These are phyloP conservation scores for Claviceps purpurea DNA, from an alignment of 2,329 filamentous ascomycete genomes.

Conservation along the genomic window DNA sequence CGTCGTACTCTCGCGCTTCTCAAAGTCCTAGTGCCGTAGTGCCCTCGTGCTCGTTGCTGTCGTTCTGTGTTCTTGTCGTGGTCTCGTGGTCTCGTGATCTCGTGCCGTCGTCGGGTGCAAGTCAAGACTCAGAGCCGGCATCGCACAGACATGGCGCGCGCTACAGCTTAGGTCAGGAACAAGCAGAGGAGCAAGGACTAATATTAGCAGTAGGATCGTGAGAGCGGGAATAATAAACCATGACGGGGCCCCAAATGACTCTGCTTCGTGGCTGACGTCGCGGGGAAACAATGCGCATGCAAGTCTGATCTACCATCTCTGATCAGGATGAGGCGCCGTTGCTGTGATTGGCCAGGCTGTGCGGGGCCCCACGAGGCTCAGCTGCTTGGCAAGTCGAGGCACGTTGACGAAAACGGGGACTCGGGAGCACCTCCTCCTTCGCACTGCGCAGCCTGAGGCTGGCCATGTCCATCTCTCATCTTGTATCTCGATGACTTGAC, in stretches of 20 bases:
- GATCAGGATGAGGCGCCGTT: background rate
- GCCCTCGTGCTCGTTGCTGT: too few relatives aligned
- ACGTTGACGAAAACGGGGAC: too few relatives aligned
- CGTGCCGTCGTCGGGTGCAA: constrained; percentile 2
- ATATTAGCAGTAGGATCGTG: background rate
- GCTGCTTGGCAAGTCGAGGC: background rate
- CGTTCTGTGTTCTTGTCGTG: background rate
- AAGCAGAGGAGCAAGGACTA: background rate
- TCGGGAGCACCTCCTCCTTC: too few relatives aligned
- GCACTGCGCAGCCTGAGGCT: background rate
- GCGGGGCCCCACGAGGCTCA: background rate
- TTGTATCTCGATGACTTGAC: background rate
- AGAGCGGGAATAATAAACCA: background rate
- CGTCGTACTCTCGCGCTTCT: constrained; percentile 1
- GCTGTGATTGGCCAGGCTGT: background rate
- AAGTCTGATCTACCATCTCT: too few relatives aligned
- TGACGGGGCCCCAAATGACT: background rate
- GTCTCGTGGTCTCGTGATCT: constrained; percentile 2
- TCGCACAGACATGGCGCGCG: constrained; percentile 5
- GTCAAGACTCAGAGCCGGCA: constrained; percentile 1
- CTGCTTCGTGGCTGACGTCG: too few relatives aligned
- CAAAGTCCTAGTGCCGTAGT: too few relatives aligned
- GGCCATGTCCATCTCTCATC: background rate
- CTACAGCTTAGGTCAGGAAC: background rate
- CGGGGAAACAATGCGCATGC: too few relatives aligned